Conservation (phyloP, 805 yeast species). For the Candida palmyrensis region DNA sequence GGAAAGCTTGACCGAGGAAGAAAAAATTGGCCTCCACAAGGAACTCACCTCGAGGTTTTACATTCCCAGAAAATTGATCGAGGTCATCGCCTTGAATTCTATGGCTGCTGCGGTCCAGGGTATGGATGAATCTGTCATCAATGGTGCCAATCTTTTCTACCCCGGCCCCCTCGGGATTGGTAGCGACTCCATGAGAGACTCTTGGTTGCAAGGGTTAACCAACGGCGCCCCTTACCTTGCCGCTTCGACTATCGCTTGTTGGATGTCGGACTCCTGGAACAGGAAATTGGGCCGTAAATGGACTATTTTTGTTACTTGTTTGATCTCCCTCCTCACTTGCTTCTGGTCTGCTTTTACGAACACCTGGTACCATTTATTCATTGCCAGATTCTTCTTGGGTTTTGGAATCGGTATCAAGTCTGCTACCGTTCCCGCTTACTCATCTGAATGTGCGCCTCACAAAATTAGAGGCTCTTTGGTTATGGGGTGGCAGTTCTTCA, state of each 20-base stretch:
- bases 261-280: conserved; percentile 54
- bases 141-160: conserved; percentile 62
- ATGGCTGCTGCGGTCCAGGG: conserved; percentile 72
- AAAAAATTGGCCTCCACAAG: conserved; percentile 41
- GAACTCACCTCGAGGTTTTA: conserved; percentile 42
- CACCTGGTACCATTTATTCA: conserved; percentile 55
- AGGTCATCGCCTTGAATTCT: conserved; percentile 54
- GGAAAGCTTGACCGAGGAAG: conserved; percentile 43
- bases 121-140: conserved; percentile 68
- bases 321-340: conserved; percentile 54
- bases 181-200: conserved; percentile 32
- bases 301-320: conserved; percentile 55
- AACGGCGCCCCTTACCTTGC: conserved; percentile 65
- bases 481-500: conserved; percentile 71
- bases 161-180: conserved; percentile 49
- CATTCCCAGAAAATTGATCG: conserved; percentile 46
- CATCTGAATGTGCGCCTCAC: conserved; percentile 59
- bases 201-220: conserved; percentile 57
- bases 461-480: conserved; percentile 59
- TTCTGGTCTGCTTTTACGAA: conserved; percentile 66
- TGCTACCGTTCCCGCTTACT: conserved; percentile 62
- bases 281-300: conserved; percentile 53
- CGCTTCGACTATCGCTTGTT: conserved; percentile 53
- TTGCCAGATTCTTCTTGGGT: conserved; percentile 54
- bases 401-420: conserved; percentile 65